These are phyloP conservation scores for Takakia lepidozioides DNA, from an alignment of 225 moss, liverwort and hornwort genomes.

Conservation along the genomic window DNA sequence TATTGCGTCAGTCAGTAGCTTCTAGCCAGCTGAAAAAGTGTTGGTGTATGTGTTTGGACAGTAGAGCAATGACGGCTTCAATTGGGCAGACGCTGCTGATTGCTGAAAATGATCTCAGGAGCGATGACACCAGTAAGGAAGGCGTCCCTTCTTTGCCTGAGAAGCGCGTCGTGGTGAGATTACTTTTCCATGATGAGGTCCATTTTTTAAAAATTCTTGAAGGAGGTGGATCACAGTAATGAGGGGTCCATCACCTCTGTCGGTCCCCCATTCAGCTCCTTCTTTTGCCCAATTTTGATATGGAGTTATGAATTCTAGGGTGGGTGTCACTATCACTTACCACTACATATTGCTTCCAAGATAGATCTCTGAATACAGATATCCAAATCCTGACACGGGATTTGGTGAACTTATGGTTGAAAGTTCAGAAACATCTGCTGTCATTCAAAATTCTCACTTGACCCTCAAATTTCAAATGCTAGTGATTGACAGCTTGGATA, in stretches of 20 bases:
- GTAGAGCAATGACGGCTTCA: slow-evolving; percentile 11
- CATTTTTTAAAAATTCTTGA: slow-evolving; percentile 1
- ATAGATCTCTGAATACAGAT: too few species aligned
- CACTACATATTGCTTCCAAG: neutral
- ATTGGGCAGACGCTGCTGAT: slow-evolving; percentile 4
- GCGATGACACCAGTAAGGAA: slow-evolving; percentile 5
- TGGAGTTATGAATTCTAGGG: neutral
- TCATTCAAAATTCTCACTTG: neutral
- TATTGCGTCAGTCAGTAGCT: too few species aligned
- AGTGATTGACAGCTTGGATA: neutral
- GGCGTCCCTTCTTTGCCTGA: slow-evolving; percentile 26
- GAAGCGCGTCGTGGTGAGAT: slow-evolving; percentile 45
- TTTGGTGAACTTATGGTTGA: neutral
- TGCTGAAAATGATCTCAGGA: slow-evolving; percentile 5
- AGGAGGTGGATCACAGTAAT: too few species aligned
- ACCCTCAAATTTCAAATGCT: neutral
- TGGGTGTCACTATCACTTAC: neutral
- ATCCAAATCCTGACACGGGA: neutral
- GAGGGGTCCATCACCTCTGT: too few species aligned
- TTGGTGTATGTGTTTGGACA: neutral
- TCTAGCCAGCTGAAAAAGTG: too few species aligned
- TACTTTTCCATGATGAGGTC: too few species aligned
- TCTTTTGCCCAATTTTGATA: neutral
- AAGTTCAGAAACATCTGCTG: neutral
- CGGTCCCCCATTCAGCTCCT: neutral